Evolutionary conservation across 2,329 filamentous ascomycete genomes (phyloP).

Genomic region (Diplodia intermedia): DNA sequence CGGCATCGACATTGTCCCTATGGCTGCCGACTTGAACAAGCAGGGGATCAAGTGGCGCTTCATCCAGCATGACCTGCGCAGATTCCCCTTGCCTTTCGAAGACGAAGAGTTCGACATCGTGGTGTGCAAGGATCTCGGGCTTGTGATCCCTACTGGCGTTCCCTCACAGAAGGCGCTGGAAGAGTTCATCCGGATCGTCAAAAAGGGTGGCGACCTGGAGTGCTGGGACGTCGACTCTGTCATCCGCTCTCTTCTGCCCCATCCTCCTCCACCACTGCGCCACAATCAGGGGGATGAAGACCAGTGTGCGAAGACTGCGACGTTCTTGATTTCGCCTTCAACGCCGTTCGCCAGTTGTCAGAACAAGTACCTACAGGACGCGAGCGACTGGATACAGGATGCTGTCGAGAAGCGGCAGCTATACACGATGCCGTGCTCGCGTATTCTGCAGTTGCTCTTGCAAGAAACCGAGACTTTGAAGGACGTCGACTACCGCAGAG

Average conservation of each 20-base stretch:
- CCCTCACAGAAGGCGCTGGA: constrained; percentile 66
- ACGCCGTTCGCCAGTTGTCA: constrained; percentile 81
- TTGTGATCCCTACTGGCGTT: constrained; percentile 66
- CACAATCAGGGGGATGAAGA: constrained; percentile 68
- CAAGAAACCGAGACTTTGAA: constrained; percentile 77
- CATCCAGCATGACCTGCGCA: constrained; percentile 83
- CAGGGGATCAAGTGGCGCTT: constrained; percentile 88
- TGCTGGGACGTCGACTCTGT: constrained; percentile 89
- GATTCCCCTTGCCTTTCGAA: constrained; percentile 76
- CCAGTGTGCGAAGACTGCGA: constrained; percentile 72
- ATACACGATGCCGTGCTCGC: constrained; percentile 76
- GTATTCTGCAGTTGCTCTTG: constrained; percentile 77
- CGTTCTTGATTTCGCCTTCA: constrained; percentile 81
- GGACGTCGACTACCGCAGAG: constrained; percentile 73
- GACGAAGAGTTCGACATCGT: constrained; percentile 85
- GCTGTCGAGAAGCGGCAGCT: constrained; percentile 76
- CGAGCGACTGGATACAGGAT: constrained; percentile 81
- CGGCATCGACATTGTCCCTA: constrained; percentile 79
- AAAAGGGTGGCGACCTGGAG: constrained; percentile 79
- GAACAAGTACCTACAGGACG: constrained; percentile 82
- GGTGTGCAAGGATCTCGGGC: constrained; percentile 82
- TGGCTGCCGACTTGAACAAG: constrained; percentile 69
- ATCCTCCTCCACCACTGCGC: constrained; percentile 67
- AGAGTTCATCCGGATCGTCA: constrained; percentile 78
- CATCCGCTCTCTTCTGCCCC: constrained; percentile 81